phyloP scores from a whole-genome alignment of 2,329 filamentous ascomycete species.

The Fusarium globosum region DNA sequence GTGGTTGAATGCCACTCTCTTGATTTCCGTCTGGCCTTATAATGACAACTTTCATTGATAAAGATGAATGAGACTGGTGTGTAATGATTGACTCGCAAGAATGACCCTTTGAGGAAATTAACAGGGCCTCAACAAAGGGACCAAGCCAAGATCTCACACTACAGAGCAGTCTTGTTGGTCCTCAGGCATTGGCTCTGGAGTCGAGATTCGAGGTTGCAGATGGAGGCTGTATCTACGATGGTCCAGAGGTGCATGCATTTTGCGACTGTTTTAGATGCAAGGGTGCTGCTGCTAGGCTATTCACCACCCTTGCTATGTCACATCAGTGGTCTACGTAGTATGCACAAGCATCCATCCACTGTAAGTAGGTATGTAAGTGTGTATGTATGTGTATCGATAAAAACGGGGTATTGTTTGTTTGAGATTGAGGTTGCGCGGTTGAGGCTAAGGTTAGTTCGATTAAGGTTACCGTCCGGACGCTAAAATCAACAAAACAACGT shows the following conservation, averaged over 20 bases:
- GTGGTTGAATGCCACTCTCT: background rate
- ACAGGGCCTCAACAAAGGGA: background rate
- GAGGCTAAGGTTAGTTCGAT: constrained; percentile 1
- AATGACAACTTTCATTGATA: background rate
- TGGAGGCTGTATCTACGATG: background rate
- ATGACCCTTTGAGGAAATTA: constrained; percentile 5
- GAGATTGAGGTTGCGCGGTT: background rate
- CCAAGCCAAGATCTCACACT: background rate
- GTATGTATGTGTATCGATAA: background rate
- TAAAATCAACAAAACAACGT: constrained; percentile 11
- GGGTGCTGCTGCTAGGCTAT: background rate
- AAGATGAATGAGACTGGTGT: background rate
- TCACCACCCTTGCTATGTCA: background rate
- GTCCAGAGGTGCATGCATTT: background rate
- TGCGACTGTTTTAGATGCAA: background rate
- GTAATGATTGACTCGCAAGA: constrained; percentile 18
- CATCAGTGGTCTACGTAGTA: background rate
- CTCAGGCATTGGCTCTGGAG: background rate
- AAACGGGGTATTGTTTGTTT: background rate
- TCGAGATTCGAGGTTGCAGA: background rate
- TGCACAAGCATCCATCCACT: background rate
- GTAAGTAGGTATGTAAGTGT: background rate
- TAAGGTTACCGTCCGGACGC: constrained; percentile 34
- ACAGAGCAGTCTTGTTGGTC: background rate
- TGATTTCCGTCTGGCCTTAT: background rate